phyloP scores from a whole-genome alignment of 768 basidiomycete genomes.

The Auricularia auricula-judae region DNA sequence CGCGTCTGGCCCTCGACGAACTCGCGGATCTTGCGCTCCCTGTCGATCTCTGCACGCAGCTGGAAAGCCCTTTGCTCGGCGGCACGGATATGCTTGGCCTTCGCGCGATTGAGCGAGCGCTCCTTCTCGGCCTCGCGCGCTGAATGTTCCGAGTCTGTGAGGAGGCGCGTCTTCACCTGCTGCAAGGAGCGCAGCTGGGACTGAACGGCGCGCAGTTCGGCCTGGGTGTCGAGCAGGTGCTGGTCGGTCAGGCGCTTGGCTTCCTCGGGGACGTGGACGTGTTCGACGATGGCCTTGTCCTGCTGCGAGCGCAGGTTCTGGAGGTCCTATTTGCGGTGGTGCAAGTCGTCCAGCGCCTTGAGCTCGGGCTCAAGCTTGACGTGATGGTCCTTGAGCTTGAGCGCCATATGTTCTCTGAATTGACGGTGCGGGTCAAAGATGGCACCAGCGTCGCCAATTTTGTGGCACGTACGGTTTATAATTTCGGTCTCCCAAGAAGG shows the following conservation, averaged over 20 bases:
- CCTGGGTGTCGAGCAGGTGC: conserved; percentile 72
- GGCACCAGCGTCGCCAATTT: no score
- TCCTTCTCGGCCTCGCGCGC: conserved; percentile 63
- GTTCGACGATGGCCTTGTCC: conserved; percentile 98
- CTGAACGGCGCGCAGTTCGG: conserved; percentile 62
- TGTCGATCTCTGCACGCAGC: conserved; percentile 49
- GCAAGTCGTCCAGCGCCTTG: conserved; percentile 67
- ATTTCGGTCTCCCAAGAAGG: no score
- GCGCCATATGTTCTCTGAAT: no score
- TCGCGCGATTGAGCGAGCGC: conserved; percentile 49
- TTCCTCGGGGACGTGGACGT: conserved; percentile 91
- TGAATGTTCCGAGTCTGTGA: conserved; percentile 76
- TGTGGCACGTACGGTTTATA: no score
- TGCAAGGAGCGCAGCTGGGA: conserved; percentile 79
- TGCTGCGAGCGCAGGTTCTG: conserved; percentile 77
- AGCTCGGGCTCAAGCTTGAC: conserved; percentile 69
- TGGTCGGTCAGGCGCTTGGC: conserved; percentile 91
- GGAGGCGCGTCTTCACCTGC: conserved; percentile 62
- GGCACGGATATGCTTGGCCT: conserved; percentile 53
- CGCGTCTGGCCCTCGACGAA: conserved; percentile 50
- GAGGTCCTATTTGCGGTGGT: conserved; percentile 74
- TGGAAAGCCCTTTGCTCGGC: conserved; percentile 52
- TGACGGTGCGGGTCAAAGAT: no score
- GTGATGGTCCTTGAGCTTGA: conserved; percentile 53
- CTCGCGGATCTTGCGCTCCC: conserved; percentile 56